Evolutionary conservation across 2,329 filamentous ascomycete species (phyloP), one percentile per base, ranked within the genome.

Genomic region (Pseudogymnoascus sp.): DNA sequence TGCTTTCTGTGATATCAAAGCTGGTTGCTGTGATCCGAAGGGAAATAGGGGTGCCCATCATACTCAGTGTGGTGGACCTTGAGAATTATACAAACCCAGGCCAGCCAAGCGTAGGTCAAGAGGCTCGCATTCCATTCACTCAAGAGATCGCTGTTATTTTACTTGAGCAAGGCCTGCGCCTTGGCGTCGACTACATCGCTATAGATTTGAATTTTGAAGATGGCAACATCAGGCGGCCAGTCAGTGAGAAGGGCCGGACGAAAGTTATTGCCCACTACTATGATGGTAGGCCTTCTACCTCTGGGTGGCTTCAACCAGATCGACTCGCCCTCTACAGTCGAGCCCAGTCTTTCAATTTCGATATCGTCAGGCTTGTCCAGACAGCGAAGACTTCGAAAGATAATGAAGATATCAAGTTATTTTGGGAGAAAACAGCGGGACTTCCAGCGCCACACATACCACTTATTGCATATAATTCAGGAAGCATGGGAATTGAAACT

Each of bases 101-200:
- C 33, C 38, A 36, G 28, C 15, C 25, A 35, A 33, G 43, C 28
- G 37, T 35, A 36, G 38, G 22, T 36, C 20, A 37, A 30, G 57
- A 58, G 11, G 18, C 33, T 58, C 33, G 57, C 33, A 58, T 58
- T 58, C 57, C 33, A 38, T 58, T 37, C 35, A 58, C 41, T 36
- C 47, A 36, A 22, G 58, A 70, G 6, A 70, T 76, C 59, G 87
- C 88, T 66, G 71, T 83, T 12, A 77, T 81, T 60, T 73, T 88
- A 28, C 75, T 88, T 20, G 78, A 82, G 39, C 83, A 88, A 64
- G 86, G 85, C 4, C 73, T 89, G 20, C 82, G 86, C 12, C 77
- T 89, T 47, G 84, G 82, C 1, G 84, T 87, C 2, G 86, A 88
- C 60, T 89, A 84, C 65, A 68, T 85, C 59, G 84, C 82, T 35